Percentiles rank a stretch among this genome's conserved stretches.
phyloP scores from a whole-genome alignment of 139 green algal genomes.

The Pleodorina starrii region DNA sequence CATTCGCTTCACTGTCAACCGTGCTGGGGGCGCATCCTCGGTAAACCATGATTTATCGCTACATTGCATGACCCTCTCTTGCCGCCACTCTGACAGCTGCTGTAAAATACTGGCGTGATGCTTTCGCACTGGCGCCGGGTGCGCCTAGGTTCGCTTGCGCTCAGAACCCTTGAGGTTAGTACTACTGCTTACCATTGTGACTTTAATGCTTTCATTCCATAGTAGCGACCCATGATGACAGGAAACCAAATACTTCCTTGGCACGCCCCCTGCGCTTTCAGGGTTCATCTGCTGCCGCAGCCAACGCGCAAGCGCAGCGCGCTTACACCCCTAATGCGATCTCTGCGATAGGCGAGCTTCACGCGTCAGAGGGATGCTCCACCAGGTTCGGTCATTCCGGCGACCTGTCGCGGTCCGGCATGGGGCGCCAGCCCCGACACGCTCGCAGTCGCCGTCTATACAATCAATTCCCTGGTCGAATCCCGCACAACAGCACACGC shows the following conservation, averaged over 20 bases:
- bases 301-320: not conserved
- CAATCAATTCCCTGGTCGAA: not conserved
- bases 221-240: no score
- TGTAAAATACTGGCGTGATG: not conserved
- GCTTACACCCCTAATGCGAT: not conserved
- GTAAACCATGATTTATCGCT: no score
- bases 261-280: not conserved
- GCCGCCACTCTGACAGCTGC: no score
- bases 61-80: no score
- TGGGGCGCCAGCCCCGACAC: not conserved
- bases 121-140: not conserved
- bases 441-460: not conserved
- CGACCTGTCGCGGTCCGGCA: not conserved
- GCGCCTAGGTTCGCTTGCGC: not conserved
- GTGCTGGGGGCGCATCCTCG: no score
- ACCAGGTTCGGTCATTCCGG: not conserved
- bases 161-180: not conserved
- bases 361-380: not conserved
- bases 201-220: not conserved
- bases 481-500: no score
- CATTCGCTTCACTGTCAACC: no score
- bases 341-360: not conserved
- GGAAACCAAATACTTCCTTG: no score
- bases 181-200: not conserved
- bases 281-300: not conserved